Percentiles rank a stretch among this genome's conserved stretches.
These are phyloP conservation scores for Ogataea thermomethanolica DNA, from an alignment of 805 yeast species.

Conservation along the genomic window DNA sequence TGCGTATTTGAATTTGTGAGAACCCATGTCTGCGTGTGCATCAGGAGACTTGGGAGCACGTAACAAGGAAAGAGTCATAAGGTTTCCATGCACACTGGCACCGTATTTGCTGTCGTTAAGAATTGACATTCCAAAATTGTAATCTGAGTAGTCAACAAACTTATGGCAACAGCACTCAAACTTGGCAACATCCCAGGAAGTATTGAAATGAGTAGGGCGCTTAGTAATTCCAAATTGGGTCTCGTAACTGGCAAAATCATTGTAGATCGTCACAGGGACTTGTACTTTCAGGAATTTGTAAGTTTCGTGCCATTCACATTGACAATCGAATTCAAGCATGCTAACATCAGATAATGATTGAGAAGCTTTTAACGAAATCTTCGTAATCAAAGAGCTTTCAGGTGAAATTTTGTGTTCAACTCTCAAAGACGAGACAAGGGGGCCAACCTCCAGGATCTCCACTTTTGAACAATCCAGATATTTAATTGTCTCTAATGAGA, in stretches of 20 bases:
- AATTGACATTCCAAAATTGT: slow-evolving; percentile 79
- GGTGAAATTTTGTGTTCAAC: slow-evolving; percentile 59
- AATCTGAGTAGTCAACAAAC: slow-evolving; percentile 88
- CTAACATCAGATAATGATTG: slow-evolving; percentile 34
- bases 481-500: slow-evolving; percentile 68
- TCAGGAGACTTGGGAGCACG: slow-evolving; percentile 96
- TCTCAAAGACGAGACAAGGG: slow-evolving; percentile 59
- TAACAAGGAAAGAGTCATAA: slow-evolving; percentile 79
- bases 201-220: slow-evolving; percentile 92
- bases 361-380: slow-evolving; percentile 65
- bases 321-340: slow-evolving; percentile 48
- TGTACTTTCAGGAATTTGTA: slow-evolving; percentile 91
- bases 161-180: slow-evolving; percentile 95
- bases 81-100: slow-evolving; percentile 88
- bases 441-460: slow-evolving; percentile 44
- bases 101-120: slow-evolving; percentile 89
- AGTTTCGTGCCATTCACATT: slow-evolving; percentile 83
- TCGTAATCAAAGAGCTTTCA: slow-evolving; percentile 57
- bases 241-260: slow-evolving; percentile 81
- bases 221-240: slow-evolving; percentile 90
- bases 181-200: slow-evolving; percentile 95
- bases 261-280: slow-evolving; percentile 81
- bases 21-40: slow-evolving; percentile 91
- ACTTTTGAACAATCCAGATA: slow-evolving; percentile 44
- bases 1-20: slow-evolving; percentile 79